Base-by-base conservation (phyloP, 2,329 filamentous ascomycete genomes). In the Magnaporthales sp. region DNA sequence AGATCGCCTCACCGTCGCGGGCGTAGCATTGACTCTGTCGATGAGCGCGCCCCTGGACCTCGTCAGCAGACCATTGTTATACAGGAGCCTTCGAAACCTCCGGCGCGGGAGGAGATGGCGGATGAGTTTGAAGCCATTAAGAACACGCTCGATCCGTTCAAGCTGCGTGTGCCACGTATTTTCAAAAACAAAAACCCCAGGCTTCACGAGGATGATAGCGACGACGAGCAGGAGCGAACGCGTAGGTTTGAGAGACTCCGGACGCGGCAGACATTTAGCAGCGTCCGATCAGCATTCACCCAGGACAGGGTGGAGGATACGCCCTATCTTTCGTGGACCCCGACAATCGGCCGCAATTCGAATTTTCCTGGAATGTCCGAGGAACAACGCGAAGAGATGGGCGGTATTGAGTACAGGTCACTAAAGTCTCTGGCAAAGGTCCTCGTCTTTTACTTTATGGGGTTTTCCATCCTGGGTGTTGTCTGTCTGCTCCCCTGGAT, bases 371-470 rank as follows among this genome's bases (percentile, higher is more conserved):
- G 93, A 71, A 78, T 99, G 70, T 91, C 90, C 0, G 90, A 96
- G 71, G 92, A 95, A 70, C 93, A 99, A 77, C 87, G 95, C 70
- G 93, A 99, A 74, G 95, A 99, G 77, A 80, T 99, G 2, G 95
- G 95, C 11, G 95, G 95, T 24, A 97, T 99, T 69, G 95, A 99
- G 76, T 99, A 99, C 74, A 89, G 95, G 6, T 91, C 94, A 0
- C 77, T 99, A 68, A 96, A 97, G 76, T 92, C 92, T 2, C 79
- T 99, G 63, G 91, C 91, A 1, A 75, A 92, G 30, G 88, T 98
- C 31, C 80, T 98, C 24, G 83, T 91, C 3, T 80, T 79, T 8
- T 99, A 98, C 77, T 97, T 91, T 73, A 86, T 92, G 74, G 89
- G 90, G 0, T 97, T 96, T 72, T 91, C 93, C 72, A 72, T 93